A percentile compares a stretch with the other conserved stretches of the same genome.
These are phyloP conservation scores for Sideroxylon spinosum DNA, from an alignment of 179 eudicot species.

Conservation along the genomic window DNA sequence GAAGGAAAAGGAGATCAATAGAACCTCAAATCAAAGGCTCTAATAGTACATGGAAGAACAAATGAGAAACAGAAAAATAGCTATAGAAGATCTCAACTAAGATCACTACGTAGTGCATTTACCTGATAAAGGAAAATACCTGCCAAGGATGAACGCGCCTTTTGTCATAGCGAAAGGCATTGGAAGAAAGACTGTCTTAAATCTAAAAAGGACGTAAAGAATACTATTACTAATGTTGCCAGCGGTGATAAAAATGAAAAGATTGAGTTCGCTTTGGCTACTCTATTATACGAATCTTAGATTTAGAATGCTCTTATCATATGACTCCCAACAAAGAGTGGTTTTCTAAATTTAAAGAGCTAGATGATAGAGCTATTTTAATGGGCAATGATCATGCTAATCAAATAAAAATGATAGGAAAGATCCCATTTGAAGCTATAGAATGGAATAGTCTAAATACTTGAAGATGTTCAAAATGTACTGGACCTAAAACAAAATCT, in stretches of 20 bases:
- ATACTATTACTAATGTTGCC: neutral
- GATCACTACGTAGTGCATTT: neutral
- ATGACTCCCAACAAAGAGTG: neutral
- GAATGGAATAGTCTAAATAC: neutral
- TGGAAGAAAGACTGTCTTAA: neutral
- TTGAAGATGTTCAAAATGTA: neutral
- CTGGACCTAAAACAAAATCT: neutral
- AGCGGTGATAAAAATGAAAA: neutral
- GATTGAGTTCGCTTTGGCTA: no score
- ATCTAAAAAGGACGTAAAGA: neutral
- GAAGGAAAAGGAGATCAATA: neutral
- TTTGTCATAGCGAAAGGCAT: neutral
- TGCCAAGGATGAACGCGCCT: neutral
- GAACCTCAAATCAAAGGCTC: neutral
- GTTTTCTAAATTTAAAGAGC: neutral
- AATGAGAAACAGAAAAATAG: no score
- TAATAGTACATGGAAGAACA: neutral
- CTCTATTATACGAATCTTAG: neutral
- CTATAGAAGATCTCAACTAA: neutral
- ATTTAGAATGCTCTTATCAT: neutral
- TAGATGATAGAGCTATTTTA: neutral
- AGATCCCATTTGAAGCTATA: neutral
- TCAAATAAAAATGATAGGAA: neutral
- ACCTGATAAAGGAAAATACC: no score
- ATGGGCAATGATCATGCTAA: neutral